These are phyloP conservation scores for Magnusiomyces suaveolens DNA, from an alignment of 1,139 yeast genomes.

Conservation along the genomic window DNA sequence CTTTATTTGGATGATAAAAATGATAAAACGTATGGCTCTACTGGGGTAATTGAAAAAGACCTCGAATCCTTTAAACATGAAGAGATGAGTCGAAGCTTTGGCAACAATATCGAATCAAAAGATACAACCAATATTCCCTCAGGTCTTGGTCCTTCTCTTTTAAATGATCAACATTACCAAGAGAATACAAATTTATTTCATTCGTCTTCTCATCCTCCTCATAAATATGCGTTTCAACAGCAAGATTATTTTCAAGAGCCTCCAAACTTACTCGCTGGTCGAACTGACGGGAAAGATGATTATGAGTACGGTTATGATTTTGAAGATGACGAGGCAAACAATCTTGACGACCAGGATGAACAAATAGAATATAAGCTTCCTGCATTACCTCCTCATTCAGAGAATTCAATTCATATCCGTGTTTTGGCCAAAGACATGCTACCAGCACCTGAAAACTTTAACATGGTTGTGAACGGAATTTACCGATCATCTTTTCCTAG, in stretches of 20 bases:
- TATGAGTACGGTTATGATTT: not conserved
- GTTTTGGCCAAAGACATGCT: slow-evolving; percentile 4
- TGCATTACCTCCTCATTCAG: not conserved
- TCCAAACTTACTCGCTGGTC: not conserved
- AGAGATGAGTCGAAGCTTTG: too few relatives aligned
- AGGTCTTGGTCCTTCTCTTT: not conserved
- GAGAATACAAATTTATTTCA: not conserved
- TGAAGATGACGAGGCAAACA: too few relatives aligned
- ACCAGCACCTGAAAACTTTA: slow-evolving; percentile 72
- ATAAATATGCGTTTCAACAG: not conserved
- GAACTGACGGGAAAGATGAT: not conserved
- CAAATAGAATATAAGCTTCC: not conserved
- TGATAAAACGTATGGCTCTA: too few relatives aligned
- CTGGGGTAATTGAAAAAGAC: too few relatives aligned
- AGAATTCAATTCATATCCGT: not conserved
- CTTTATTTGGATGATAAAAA: not conserved
- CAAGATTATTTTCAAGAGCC: not conserved
- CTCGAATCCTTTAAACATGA: too few relatives aligned
- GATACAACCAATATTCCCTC: too few relatives aligned
- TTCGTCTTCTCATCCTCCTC: not conserved
- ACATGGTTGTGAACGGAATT: slow-evolving; percentile 68
- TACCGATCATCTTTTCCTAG: slow-evolving; percentile 88
- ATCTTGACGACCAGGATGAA: not conserved
- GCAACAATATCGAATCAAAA: too few relatives aligned
- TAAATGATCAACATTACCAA: not conserved